Evolutionary conservation across 495 filamentous ascomycete genomes (phyloP).

Genomic region (Chaetomium fimeti): DNA sequence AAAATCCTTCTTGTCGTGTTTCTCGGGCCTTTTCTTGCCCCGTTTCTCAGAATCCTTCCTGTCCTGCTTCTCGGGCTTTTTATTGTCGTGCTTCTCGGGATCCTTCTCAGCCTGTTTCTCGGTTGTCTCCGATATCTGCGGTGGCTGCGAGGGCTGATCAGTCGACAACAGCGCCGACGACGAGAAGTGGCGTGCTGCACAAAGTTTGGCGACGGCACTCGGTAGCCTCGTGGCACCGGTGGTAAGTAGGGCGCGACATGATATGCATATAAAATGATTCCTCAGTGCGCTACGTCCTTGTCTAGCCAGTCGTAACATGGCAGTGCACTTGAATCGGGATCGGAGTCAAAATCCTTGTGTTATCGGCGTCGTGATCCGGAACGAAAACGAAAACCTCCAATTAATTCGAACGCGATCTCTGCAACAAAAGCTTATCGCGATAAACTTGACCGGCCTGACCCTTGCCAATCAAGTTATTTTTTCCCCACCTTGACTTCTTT

Average conservation of each 20-base stretch:
- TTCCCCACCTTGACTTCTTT: neutral
- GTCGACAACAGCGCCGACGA: neutral
- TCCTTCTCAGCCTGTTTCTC: constrained; percentile 18
- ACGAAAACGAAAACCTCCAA: neutral
- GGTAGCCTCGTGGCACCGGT: constrained; percentile 9
- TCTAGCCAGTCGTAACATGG: constrained; percentile 27
- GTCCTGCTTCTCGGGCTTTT: neutral
- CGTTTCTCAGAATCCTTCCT: no score
- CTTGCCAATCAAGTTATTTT: constrained; percentile 1
- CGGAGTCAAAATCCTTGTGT: neutral
- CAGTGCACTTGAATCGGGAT: neutral
- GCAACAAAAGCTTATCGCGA: neutral
- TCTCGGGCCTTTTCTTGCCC: no score
- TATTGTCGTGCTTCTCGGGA: neutral
- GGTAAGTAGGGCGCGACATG: constrained; percentile 25
- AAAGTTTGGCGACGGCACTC: constrained; percentile 6
- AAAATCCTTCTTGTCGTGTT: no score
- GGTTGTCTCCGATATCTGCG: neutral
- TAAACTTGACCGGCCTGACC: neutral
- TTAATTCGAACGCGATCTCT: neutral
- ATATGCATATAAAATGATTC: constrained; percentile 28
- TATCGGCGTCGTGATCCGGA: neutral
- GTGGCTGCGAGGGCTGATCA: constrained; percentile 1
- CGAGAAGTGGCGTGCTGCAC: constrained; percentile 19
- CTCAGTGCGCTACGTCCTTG: constrained; percentile 15